phyloP scores from a whole-genome alignment of 106 monocot genomes.

The Triglochin maritima region DNA sequence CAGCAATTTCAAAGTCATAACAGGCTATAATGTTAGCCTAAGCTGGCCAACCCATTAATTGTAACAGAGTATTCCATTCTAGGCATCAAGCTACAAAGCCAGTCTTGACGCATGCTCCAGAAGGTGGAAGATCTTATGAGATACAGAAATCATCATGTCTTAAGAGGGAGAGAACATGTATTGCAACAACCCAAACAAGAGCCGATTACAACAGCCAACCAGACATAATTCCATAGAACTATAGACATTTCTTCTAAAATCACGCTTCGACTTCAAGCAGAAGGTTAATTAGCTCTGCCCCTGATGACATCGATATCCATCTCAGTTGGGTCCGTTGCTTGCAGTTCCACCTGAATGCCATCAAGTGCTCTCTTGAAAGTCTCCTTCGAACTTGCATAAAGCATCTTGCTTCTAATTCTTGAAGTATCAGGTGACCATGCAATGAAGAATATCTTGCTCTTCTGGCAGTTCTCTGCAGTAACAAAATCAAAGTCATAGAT shows the following conservation, averaged over 20 bases:
- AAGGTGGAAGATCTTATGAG: too few relatives aligned
- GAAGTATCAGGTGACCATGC: slow-evolving; percentile 19
- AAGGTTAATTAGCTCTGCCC: slow-evolving; percentile 7
- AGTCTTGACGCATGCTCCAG: not conserved
- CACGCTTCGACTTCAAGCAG: too few relatives aligned
- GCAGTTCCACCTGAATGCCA: slow-evolving; percentile 9
- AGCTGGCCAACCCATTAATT: not conserved
- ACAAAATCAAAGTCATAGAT: slow-evolving; percentile 39
- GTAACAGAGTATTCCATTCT: not conserved
- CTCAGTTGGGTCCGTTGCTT: slow-evolving; percentile 5
- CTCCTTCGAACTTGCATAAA: slow-evolving; percentile 8
- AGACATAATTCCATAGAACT: not conserved
- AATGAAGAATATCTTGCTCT: slow-evolving; percentile 43
- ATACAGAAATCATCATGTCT: too few relatives aligned
- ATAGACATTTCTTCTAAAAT: not conserved
- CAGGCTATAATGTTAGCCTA: slow-evolving; percentile 1
- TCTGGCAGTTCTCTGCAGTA: slow-evolving; percentile 28
- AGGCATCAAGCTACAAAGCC: not conserved
- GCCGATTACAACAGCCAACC: too few relatives aligned
- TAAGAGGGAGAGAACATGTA: too few relatives aligned
- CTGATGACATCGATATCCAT: slow-evolving; percentile 9
- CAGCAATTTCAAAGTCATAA: not conserved
- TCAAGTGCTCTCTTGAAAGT: slow-evolving; percentile 10
- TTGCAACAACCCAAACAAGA: too few relatives aligned
- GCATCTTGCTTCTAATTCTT: slow-evolving; percentile 14